Evolutionary conservation across 768 basidiomycete species (phyloP), one percentile per base, ranked within the genome.

Genomic region (Suillus lakei): DNA sequence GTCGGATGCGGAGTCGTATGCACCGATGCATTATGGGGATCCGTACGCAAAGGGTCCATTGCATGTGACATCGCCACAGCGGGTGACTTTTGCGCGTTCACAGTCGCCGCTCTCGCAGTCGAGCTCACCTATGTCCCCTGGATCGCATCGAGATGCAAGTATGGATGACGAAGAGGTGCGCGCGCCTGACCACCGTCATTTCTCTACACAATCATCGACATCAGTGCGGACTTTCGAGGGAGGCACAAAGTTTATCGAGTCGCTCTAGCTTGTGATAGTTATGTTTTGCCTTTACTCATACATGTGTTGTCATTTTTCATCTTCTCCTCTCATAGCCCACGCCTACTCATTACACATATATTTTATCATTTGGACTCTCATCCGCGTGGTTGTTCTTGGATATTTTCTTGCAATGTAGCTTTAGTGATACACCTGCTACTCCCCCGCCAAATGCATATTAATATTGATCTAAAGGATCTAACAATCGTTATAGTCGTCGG

Each of bases 161-260:
- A 32, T 32, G 21, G 65, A 60, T 10, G 64, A 62, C 34, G 68
- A 56, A 1, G 70, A 68, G 8, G 56, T 26, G 8, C 59, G 36
- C 13, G 36, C 66, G 1, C 67, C 62, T 3, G 64, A 70, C 44
- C 64, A 43, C 43, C 69, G 66, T 2, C 72, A 78, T 65, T 69
- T 64, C 2, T 73, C 74, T 43, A 56, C 60, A 16, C 59, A 73
- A 68, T 76, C 74, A 28, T 66, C 64, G 16, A 58, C 65, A 54
- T 75, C 80, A 26, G 68, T 78, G 67, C 78, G 76, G 68, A 81
- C 83, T 13, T 79, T 83, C 39, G 70, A 70, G 61, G 78, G 78
- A n/a, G 85, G 84, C 16, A 81, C 83, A 21, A 86, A 82, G 71
- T 86, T 86, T 64, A 73, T 85, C 32, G 85, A 85, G 68, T 76